These are phyloP conservation scores for Diplodia corticola DNA, from an alignment of 2,329 filamentous ascomycete species.

Conservation along the genomic window DNA sequence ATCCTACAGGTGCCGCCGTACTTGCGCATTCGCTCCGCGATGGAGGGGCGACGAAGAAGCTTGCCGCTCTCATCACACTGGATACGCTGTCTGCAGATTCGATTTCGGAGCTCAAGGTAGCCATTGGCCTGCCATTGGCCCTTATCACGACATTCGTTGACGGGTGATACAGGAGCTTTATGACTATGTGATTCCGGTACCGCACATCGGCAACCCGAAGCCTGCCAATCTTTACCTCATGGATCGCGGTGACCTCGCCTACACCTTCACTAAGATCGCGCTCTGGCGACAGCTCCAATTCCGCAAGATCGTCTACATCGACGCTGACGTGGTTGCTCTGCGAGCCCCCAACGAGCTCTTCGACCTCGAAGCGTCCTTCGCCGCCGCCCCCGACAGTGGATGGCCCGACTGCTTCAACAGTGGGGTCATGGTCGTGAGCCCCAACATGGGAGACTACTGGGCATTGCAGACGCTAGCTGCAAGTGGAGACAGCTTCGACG, in stretches of 20 bases:
- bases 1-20: constrained; percentile 74
- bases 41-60: constrained; percentile 79
- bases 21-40: constrained; percentile 93
- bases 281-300: constrained; percentile 92
- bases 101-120: constrained; percentile 74
- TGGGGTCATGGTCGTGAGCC: constrained; percentile 90
- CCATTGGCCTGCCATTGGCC: constrained; percentile 18
- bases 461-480: constrained; percentile 81
- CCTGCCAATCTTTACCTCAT: constrained; percentile 87
- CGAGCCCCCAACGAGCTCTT: constrained; percentile 93
- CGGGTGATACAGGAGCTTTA: constrained; percentile 65
- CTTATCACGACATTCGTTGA: constrained; percentile 22
- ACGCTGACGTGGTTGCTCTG: constrained; percentile 89
- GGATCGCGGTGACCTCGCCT: constrained; percentile 85
- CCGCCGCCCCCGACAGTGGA: constrained; percentile 87
- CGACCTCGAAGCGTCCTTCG: constrained; percentile 60
- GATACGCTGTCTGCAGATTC: constrained; percentile 76
- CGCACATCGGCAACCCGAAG: constrained; percentile 72
- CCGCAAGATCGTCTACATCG: constrained; percentile 88
- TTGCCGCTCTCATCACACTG: constrained; percentile 79
- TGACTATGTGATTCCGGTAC: constrained; percentile 84
- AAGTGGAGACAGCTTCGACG: constrained; percentile 89
- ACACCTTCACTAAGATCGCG: constrained; percentile 94
- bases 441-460: constrained; percentile 84
- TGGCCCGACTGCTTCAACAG: constrained; percentile 99